Conservation (phyloP, 2,329 filamentous ascomycete genomes). For the Aspergillus cejpii region DNA sequence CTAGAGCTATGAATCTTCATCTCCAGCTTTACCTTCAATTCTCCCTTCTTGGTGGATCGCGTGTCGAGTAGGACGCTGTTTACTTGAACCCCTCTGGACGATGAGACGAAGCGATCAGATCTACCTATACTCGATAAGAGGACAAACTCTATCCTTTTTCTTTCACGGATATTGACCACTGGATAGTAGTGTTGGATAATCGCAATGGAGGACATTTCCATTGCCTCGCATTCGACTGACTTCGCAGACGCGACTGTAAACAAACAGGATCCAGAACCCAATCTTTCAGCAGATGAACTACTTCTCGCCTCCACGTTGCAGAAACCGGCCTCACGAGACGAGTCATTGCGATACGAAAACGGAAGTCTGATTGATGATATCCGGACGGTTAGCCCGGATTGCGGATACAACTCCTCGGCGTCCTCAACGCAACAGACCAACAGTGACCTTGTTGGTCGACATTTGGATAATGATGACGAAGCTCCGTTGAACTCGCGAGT, state of each 20-base stretch:
- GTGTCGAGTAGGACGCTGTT: background rate
- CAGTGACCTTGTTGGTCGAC: constrained; percentile 21
- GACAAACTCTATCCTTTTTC: background rate
- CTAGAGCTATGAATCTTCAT: background rate
- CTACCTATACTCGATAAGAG: background rate
- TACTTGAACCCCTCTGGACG: background rate
- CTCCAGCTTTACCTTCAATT: background rate
- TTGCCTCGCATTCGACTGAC: background rate
- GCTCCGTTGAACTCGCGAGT: constrained; percentile 22
- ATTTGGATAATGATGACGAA: constrained; percentile 26
- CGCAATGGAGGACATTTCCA: constrained; percentile 2
- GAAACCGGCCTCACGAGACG: background rate
- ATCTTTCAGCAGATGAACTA: background rate
- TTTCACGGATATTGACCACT: background rate
- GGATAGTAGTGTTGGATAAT: background rate
- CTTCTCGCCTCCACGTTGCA: background rate
- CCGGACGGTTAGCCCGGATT: constrained; percentile 19
- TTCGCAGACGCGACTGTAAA: background rate
- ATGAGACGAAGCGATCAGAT: background rate
- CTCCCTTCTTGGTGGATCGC: background rate
- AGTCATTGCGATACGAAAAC: constrained; percentile 6
- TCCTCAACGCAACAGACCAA: constrained; percentile 29
- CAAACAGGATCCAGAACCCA: background rate
- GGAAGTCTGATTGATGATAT: constrained; percentile 14
- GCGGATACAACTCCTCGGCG: constrained; percentile 31